These are phyloP conservation scores for Ophiostoma sp. DNA, from an alignment of 2,329 filamentous ascomycete genomes.

Conservation along the genomic window DNA sequence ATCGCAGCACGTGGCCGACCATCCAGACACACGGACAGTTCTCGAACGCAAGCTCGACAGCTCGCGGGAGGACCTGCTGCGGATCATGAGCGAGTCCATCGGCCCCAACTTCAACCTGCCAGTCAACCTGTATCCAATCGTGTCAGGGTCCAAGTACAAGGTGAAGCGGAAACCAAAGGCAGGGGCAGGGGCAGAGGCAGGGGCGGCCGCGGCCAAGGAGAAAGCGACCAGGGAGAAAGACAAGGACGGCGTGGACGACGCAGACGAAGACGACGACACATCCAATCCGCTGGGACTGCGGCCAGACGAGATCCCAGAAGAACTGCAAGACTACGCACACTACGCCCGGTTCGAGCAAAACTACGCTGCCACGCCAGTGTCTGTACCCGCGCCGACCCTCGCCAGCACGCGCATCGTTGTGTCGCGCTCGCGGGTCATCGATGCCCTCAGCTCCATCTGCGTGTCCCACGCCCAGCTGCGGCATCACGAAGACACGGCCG, in stretches of 20 bases:
- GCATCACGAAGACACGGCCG: neutral
- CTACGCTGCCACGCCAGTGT: neutral
- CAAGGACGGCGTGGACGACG: neutral
- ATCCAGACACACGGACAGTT: conserved; percentile 43
- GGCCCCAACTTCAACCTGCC: conserved; percentile 15
- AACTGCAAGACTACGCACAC: neutral
- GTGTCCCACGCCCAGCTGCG: conserved; percentile 18
- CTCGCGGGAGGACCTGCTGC: conserved; percentile 36
- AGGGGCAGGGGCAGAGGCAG: neutral
- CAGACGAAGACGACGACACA: neutral
- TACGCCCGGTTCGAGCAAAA: neutral
- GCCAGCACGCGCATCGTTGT: conserved; percentile 16
- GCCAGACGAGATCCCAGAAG: neutral
- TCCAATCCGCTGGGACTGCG: neutral
- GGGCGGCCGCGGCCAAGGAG: neutral
- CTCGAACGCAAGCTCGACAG: conserved; percentile 58
- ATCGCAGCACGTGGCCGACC: too few relatives aligned
- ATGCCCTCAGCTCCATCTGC: conserved; percentile 25
- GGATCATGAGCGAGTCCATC: conserved; percentile 20
- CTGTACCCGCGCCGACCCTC: conserved; percentile 15
- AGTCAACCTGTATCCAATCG: neutral
- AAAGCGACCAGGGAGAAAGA: neutral
- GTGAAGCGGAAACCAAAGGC: neutral
- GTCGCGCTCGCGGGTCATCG: conserved; percentile 17
- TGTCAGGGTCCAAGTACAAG: neutral